Evolutionary conservation across 148 eudicot species (phyloP).

Genomic region (Arbutus unedo): DNA sequence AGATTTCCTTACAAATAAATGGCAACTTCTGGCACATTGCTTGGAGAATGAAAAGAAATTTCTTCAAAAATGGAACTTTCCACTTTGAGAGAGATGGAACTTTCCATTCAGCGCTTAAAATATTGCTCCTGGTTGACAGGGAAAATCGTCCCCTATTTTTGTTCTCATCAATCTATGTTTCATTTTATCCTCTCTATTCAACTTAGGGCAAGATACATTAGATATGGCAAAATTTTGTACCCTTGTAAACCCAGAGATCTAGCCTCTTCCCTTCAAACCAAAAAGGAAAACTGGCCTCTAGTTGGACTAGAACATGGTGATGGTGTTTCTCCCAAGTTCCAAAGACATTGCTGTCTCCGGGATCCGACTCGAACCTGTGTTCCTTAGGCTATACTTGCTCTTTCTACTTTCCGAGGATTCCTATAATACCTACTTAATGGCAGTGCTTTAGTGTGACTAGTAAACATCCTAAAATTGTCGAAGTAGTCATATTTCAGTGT

Average conservation of each 20-base stretch:
- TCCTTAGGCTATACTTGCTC: background rate
- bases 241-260: background rate
- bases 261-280: background rate
- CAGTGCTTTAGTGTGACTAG: background rate
- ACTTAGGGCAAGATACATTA: background rate
- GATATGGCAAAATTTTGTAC: background rate
- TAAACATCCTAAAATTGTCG: background rate
- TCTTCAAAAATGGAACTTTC: background rate
- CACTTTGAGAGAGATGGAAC: background rate
- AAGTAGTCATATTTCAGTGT: background rate
- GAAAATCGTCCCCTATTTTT: background rate
- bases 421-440: background rate
- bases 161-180: background rate
- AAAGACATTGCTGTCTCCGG: background rate
- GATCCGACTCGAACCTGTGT: background rate
- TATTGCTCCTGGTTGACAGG: background rate
- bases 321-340: background rate
- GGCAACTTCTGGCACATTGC: background rate
- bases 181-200: background rate
- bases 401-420: background rate
- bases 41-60: background rate
- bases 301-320: background rate
- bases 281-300: background rate
- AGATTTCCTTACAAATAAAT: background rate
- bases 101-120: background rate